Percentiles rank a stretch among this genome's conserved stretches.
Conservation (phyloP, 1,139 yeast genomes). For the Lodderomyces jiufengensis region DNA sequence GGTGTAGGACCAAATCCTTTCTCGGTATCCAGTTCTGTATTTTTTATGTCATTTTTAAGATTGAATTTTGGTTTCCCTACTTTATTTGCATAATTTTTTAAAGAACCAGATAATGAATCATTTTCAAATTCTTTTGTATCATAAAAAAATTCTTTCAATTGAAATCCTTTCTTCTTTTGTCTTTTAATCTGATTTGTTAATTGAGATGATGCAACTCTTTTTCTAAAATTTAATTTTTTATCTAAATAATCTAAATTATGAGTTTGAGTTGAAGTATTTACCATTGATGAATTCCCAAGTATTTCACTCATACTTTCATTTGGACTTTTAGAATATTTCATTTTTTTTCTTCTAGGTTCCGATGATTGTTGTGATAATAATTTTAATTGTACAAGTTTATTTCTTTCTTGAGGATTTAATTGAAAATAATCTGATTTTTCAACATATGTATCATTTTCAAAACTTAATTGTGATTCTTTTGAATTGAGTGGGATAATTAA, state of each 20-base stretch:
- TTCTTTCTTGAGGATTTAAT: constrained; percentile 40
- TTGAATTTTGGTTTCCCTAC: constrained; percentile 29
- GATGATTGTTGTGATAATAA: constrained; percentile 33
- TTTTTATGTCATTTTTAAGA: neutral
- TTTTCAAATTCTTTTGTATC: constrained; percentile 19
- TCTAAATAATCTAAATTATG: constrained; percentile 30
- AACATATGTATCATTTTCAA: too few species aligned
- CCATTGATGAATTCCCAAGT: constrained; percentile 18
- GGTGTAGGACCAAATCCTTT: too few species aligned
- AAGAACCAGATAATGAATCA: constrained; percentile 2
- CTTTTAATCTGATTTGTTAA: constrained; percentile 5
- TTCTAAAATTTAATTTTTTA: constrained; percentile 15
- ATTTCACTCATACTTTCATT: constrained; percentile 28
- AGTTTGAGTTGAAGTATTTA: constrained; percentile 45
- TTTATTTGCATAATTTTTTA: constrained; percentile 23
- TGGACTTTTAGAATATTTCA: constrained; percentile 42
- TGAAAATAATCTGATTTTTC: neutral
- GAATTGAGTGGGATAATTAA: neutral
- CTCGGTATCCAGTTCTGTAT: too few species aligned
- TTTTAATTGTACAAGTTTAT: constrained; percentile 40
- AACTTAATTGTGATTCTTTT: neutral
- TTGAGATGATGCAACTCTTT: constrained; percentile 5
- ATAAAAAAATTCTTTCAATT: constrained; percentile 37
- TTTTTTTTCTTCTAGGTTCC: constrained; percentile 27
- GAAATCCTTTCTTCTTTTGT: constrained; percentile 23